Percentiles rank a stretch among this genome's conserved stretches.
Conservation (phyloP, 2,329 filamentous ascomycete species). For the Pseudocercospora pini-densiflorae region DNA sequence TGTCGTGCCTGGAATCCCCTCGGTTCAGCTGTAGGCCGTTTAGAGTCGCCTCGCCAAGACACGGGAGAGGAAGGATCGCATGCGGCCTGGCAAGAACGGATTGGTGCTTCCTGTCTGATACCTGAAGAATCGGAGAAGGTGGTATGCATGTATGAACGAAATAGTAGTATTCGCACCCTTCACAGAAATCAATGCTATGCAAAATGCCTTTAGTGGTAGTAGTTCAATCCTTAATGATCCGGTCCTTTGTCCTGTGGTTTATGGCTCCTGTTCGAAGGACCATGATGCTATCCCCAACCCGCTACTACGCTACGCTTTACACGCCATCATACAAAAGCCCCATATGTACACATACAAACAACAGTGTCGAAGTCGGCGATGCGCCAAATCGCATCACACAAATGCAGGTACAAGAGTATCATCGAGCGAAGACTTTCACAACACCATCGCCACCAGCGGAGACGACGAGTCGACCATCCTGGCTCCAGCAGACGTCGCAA, state of each 20-base stretch:
- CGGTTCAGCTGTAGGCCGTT: too few relatives aligned
- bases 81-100: too few relatives aligned
- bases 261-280: too few relatives aligned
- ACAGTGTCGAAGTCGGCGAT: neutral
- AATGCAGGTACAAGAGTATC: neutral
- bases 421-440: constrained; percentile 80
- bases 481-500: constrained; percentile 92
- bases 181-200: neutral
- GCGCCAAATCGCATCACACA: neutral
- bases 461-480: constrained; percentile 92
- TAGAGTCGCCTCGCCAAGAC: too few relatives aligned
- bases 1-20: too few relatives aligned
- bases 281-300: neutral
- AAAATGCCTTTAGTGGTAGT: neutral
- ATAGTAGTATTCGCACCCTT: neutral
- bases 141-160: neutral
- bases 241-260: neutral
- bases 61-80: too few relatives aligned
- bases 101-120: too few relatives aligned
- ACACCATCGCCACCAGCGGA: constrained; percentile 94
- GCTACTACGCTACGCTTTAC: neutral
- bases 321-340: neutral
- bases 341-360: neutral
- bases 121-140: too few relatives aligned
- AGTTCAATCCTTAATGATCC: neutral